Percentiles rank a stretch among this genome's conserved stretches.
Conservation (phyloP, 177 flowering plant genomes). For the Vitis hybrid region DNA sequence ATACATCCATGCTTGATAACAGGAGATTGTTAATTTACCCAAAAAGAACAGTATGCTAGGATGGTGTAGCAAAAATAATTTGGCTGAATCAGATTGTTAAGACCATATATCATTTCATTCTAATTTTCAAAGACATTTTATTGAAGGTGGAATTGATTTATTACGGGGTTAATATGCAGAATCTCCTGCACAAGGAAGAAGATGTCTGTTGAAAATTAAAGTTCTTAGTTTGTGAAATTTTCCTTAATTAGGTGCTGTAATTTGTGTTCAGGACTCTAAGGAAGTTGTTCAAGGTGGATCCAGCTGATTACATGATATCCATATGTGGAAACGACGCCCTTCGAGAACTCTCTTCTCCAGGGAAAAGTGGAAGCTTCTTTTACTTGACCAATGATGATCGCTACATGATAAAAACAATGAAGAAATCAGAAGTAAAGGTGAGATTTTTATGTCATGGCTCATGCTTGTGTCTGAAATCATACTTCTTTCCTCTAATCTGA, state of each 20-base stretch:
- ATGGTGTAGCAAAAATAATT: too few species aligned
- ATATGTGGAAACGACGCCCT: constrained; percentile 64
- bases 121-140: too few species aligned
- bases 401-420: constrained; percentile 66
- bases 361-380: constrained; percentile 70
- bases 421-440: constrained; percentile 57
- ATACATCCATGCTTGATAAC: too few species aligned
- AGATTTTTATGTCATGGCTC: constrained; percentile 3
- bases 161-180: too few species aligned
- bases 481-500: not conserved
- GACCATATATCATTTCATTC: too few species aligned
- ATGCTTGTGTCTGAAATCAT: not conserved
- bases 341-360: constrained; percentile 63
- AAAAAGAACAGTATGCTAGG: too few species aligned
- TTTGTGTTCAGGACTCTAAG: constrained; percentile 39
- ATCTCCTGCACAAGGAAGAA: too few species aligned
- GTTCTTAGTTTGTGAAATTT: not conserved
- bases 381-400: constrained; percentile 61
- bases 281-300: constrained; percentile 55
- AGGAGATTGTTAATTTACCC: too few species aligned
- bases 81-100: too few species aligned
- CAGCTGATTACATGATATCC: constrained; percentile 61
- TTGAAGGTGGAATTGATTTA: too few species aligned
- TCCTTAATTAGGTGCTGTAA: not conserved
- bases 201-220: not conserved